Evolutionary conservation across 1,284 basidiomycete genomes (phyloP), one percentile per base, ranked within the genome.

Genomic region (Malassezia furfur): DNA sequence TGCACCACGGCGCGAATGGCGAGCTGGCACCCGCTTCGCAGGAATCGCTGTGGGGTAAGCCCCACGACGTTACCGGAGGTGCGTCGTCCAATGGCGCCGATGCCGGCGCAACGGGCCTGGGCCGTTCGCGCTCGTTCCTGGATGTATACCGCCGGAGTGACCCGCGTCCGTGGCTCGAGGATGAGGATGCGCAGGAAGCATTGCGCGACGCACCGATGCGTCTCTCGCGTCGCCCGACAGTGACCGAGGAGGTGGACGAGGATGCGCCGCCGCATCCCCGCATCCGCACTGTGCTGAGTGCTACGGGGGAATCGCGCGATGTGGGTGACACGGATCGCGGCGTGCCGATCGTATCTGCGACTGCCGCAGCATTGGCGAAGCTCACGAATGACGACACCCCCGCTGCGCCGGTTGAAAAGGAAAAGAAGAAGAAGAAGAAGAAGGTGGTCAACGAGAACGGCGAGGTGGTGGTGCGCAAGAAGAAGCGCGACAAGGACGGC

Each of bases 311-410:
- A 31, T 5, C 30, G 10, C 14, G 6, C n/a, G 38, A 14, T 19
- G 21, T 6, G 17, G n/a, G 19, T 9, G 30, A 44, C n/a, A 8
- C 12, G 12, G 48, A 38, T 8, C 17, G 7, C 12, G 37, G 51
- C 11, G 46, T 57, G 2, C 50, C 55, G 14, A 41, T 57, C 15
- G 50, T 46, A 0, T 15, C 28, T 31, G 55, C 55, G 17, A 35
- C 55, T 7, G 55, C 55, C 1, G 28, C 44, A 1, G 50, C 55
- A n/a, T 37, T 57, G 15, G 50, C 47, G 9, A 50, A 49, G 17
- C 50, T 57, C 22, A 28, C 53, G 21, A 28, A 35, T n/a, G 47
- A 54, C 3, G 50, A 35, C 11, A 14, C 40, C n/a, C 36, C 35
- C 36, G 48, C 22, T 22, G 48, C 17, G 14, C 53, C 48, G 11